Base-by-base conservation (phyloP, 129 eudicot species). In the Logfia minima region DNA sequence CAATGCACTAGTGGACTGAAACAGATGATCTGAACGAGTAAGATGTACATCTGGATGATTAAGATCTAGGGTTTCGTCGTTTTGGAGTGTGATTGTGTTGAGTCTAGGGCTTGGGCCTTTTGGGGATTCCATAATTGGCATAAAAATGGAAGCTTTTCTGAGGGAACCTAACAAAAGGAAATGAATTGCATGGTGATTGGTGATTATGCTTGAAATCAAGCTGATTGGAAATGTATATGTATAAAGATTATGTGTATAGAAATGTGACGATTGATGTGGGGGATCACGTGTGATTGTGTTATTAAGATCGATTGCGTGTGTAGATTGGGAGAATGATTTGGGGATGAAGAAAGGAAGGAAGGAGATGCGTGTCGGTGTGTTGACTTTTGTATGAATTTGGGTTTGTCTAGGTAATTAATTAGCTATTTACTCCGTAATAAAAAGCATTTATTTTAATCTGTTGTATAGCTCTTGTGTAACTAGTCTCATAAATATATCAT, bases 1-100 rank as follows among this genome's bases (percentile, higher is more conserved):
- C 80, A 95, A 75, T 1, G 97, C 99, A 76, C 87, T 89, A 73
- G 86, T 83, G n/a, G 99, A 85, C 61, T 78, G 88, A 66, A 91
- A 78, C 35, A 83, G 85, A 76, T 84, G 90, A 79, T 86, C 86
- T 29, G 88, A 65, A 31, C 81, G 72, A 75, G 65, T 23, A 63
- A 43, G 68, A 51, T 37, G 35, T 22, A 48, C 76, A 1, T 82
- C 85, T 14, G 85, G 72, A 2, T 35, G 48, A 66, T 80, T 75
- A 22, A 51, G 61, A 87, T 77, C 80, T n/a, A 53, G 70, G 59
- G 77, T 78, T 45, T 67, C 85, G 17, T 71, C 87, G 35, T 79
- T 80, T 74, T 82, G 71, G 3, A 78, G 17, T 34, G 78, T 53
- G 34, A 80, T 81, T 37, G 87, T 69, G 79, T 66, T 77, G 65